phyloP scores from a whole-genome alignment of 805 yeast genomes.

The Nakazawaea siamensis region DNA sequence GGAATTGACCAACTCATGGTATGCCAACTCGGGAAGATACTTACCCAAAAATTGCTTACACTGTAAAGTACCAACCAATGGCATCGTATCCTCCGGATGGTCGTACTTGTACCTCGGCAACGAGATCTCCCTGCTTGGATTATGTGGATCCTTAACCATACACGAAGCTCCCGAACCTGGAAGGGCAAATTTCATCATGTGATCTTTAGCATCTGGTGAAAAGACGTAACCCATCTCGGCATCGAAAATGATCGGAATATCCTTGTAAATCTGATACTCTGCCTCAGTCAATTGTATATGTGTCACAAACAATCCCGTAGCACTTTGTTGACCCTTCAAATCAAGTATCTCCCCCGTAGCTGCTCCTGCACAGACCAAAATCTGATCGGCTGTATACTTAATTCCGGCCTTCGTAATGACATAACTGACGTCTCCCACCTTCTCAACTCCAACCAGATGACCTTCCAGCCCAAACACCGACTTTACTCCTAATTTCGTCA shows the following conservation, averaged over 20 bases:
- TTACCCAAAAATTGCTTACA: constrained; percentile 23
- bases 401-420: constrained; percentile 21
- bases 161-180: constrained; percentile 26
- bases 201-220: constrained; percentile 37
- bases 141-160: constrained; percentile 15
- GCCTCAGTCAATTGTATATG: constrained; percentile 28
- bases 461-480: constrained; percentile 27
- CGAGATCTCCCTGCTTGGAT: constrained; percentile 15
- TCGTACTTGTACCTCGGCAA: constrained; percentile 28
- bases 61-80: constrained; percentile 20
- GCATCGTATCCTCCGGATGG: constrained; percentile 29
- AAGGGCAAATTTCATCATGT: constrained; percentile 29
- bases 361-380: constrained; percentile 32
- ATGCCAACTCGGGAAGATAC: constrained; percentile 31
- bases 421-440: constrained; percentile 9
- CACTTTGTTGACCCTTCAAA: constrained; percentile 23
- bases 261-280: constrained; percentile 27
- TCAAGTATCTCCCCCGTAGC: constrained; percentile 27
- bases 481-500: constrained; percentile 23
- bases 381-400: constrained; percentile 23
- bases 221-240: constrained; percentile 39
- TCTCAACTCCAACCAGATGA: constrained; percentile 13
- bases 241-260: constrained; percentile 36
- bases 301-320: constrained; percentile 31
- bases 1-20: constrained; percentile 24